phyloP scores from a whole-genome alignment of 2,329 filamentous ascomycete genomes.

The Nothophoma quercina region DNA sequence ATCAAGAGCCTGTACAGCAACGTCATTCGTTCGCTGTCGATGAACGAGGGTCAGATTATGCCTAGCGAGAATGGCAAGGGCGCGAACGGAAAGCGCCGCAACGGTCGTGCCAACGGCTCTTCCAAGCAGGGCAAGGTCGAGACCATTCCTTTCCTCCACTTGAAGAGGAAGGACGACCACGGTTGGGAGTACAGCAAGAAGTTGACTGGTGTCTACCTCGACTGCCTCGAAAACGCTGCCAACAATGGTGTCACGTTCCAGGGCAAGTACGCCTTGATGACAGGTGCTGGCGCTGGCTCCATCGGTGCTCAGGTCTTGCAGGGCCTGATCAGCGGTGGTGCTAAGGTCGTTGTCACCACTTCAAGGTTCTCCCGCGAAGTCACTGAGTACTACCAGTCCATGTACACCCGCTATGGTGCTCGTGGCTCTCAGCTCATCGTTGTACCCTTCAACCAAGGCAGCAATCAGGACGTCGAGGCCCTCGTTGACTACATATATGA shows the following conservation, averaged over 20 bases:
- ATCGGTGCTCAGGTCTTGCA: constrained; percentile 97
- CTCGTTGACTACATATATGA: constrained; percentile 97
- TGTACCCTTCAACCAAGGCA: constrained; percentile 98
- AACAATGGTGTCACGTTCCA: constrained; percentile 88
- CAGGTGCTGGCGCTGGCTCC: constrained; percentile 94
- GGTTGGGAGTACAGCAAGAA: constrained; percentile 99
- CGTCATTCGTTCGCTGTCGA: constrained; percentile 89
- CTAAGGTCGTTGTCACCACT: constrained; percentile 95
- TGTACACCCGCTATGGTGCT: constrained; percentile 94
- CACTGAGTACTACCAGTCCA: constrained; percentile 98
- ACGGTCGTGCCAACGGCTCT: constrained; percentile 59
- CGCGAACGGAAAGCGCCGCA: constrained; percentile 65
- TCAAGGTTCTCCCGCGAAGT: constrained; percentile 96
- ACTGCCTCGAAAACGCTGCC: constrained; percentile 89
- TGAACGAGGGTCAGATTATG: constrained; percentile 98
- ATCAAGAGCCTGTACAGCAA: constrained; percentile 96
- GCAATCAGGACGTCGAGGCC: constrained; percentile 96
- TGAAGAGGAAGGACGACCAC: constrained; percentile 91
- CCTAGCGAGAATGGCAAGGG: constrained; percentile 81
- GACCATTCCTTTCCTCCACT: constrained; percentile 95
- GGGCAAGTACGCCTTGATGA: constrained; percentile 97
- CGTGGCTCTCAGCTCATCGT: constrained; percentile 96
- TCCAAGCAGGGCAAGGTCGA: constrained; percentile 88
- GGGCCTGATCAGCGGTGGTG: constrained; percentile 93
- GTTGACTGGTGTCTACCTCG: constrained; percentile 89